phyloP scores from a whole-genome alignment of 2,329 filamentous ascomycete genomes.

The Triangularia setosa region DNA sequence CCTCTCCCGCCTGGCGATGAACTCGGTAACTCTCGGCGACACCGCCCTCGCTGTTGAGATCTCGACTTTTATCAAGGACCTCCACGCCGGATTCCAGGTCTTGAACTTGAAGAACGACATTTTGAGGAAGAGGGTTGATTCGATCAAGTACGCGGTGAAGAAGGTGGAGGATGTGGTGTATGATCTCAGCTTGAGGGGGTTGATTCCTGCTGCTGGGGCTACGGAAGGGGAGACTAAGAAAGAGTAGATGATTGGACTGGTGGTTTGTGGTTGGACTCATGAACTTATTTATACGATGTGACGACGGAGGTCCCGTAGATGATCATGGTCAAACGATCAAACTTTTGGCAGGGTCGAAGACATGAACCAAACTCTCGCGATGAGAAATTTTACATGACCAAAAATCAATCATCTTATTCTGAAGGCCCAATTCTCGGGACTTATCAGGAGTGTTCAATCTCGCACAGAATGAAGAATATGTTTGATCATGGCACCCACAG shows the following conservation, averaged over 20 bases:
- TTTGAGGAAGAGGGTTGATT: conserved; percentile 81
- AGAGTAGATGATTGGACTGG: not conserved
- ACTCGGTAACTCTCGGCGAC: conserved; percentile 89
- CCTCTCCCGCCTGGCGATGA: conserved; percentile 84
- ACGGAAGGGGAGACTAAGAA: not conserved
- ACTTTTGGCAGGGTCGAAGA: too few relatives aligned
- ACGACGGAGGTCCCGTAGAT: too few relatives aligned
- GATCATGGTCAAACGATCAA: too few relatives aligned
- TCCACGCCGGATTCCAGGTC: conserved; percentile 94
- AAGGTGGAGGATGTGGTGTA: conserved; percentile 98
- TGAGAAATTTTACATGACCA: too few relatives aligned
- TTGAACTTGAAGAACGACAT: conserved; percentile 97
- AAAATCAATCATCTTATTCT: too few relatives aligned
- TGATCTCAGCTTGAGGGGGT: conserved; percentile 80
- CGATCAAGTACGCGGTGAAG: conserved; percentile 96
- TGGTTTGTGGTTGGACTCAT: too few relatives aligned
- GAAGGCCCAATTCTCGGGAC: too few relatives aligned
- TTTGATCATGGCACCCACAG: too few relatives aligned
- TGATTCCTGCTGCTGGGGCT: conserved; percentile 51
- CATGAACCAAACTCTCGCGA: too few relatives aligned
- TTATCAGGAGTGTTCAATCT: too few relatives aligned
- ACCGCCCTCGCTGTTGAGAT: conserved; percentile 82
- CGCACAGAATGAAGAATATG: too few relatives aligned
- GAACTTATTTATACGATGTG: too few relatives aligned
- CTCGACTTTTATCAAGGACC: conserved; percentile 86